Base-by-base conservation (phyloP, 2,329 filamentous ascomycete genomes). In the Diaporthe velutina region DNA sequence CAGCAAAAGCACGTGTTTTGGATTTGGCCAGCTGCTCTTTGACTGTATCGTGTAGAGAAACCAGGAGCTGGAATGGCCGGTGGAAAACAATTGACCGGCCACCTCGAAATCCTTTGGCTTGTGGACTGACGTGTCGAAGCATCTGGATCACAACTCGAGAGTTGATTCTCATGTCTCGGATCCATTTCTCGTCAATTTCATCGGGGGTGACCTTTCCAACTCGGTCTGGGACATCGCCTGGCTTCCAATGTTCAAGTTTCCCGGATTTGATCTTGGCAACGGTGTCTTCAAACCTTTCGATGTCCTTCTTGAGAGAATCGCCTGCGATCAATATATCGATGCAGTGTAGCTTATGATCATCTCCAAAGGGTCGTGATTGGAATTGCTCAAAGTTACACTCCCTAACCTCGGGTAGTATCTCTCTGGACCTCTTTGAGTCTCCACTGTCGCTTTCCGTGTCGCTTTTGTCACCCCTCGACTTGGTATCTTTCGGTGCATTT, bases 1-100 rank as follows among this genome's bases (percentile, higher is more conserved):
- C 4, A 10, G 1, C n/a, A 2, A 4, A n/a, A 1, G 4, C 19
- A 5, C 0, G 22, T 0, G 0, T 25, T 25, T 55, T n/a, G n/a
- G n/a, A n/a, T n/a, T 28, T 61, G 9, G 6, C 15, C 7, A 61
- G n/a, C 12, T 71, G 5, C 19, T 28, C 19, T 7, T 33, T 52
- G 0, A 61, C 12, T 0, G 17, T 22, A 4, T 52, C 15, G 30
- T 71, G 28, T 1, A 42, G 12, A 8, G 19, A 13, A 0, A 71
- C 55, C 1, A 71, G 13, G 3, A 52, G 0, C 4, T 71, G 70
- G 3, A 71, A 71, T 13, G 70, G 70, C 13, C 70, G 38, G 15
- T 1, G 5, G 3, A 71, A 71, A 1, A 40, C 30, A 7, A 25
- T 15, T n/a, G 67, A 33, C 3, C 4, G 19, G 19, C 19, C n/a